Conservation (phyloP, 148 eudicot genomes). For the Diospyros lotus region DNA sequence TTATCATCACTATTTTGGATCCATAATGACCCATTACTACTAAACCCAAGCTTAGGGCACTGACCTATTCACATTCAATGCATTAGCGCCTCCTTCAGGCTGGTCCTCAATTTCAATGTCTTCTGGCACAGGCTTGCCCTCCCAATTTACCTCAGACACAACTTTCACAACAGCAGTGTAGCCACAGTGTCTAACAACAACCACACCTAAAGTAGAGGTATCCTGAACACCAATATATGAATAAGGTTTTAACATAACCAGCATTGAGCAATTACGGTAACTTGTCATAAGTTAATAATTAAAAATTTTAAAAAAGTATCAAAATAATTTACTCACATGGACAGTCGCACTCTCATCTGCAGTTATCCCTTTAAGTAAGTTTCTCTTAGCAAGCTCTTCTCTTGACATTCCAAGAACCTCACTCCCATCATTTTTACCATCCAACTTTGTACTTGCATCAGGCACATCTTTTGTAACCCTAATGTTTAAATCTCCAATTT, state of each 20-base stretch:
- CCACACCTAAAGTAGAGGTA: slow-evolving; percentile 80
- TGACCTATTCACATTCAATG: slow-evolving; percentile 86
- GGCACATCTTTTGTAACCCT: slow-evolving; percentile 52
- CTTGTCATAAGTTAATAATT: background rate
- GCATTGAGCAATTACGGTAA: background rate
- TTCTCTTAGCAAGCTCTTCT: slow-evolving; percentile 72
- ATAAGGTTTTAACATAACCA: slow-evolving; percentile 6
- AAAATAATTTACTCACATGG: slow-evolving; percentile 50
- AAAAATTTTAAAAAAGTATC: background rate
- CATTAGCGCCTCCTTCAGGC: slow-evolving; percentile 93
- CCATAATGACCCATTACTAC: slow-evolving; percentile 5
- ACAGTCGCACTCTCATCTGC: slow-evolving; percentile 93
- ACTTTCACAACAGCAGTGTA: slow-evolving; percentile 79
- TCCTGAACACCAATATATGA: slow-evolving; percentile 43
- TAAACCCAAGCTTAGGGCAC: slow-evolving; percentile 15
- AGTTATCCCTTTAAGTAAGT: slow-evolving; percentile 82
- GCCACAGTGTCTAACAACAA: slow-evolving; percentile 84
- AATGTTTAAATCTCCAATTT: slow-evolving; percentile 60
- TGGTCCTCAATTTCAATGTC: slow-evolving; percentile 89
- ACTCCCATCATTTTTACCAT: slow-evolving; percentile 67
- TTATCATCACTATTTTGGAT: background rate
- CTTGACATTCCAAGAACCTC: slow-evolving; percentile 57
- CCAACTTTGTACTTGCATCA: slow-evolving; percentile 68
- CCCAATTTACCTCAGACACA: slow-evolving; percentile 51
- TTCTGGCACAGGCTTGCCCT: slow-evolving; percentile 48